Conservation (phyloP, 1,139 yeast genomes). For the Pichia sp. region DNA sequence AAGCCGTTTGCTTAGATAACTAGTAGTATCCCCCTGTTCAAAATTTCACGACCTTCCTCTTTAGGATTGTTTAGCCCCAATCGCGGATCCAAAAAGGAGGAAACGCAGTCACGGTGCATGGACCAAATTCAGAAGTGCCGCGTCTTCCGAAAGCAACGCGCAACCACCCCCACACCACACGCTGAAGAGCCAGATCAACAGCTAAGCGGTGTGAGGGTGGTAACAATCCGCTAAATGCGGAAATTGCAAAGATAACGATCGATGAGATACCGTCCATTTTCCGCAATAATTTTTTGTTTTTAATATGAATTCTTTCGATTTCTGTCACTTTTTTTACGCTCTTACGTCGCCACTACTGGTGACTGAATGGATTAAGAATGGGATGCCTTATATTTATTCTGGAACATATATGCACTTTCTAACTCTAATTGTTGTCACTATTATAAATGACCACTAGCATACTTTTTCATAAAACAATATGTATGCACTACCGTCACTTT, state of each 20-base stretch:
- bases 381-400: no score
- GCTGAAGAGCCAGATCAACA: background rate
- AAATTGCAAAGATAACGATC: constrained; percentile 11
- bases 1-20: constrained; percentile 12
- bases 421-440: background rate
- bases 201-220: constrained; percentile 6
- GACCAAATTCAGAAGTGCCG: background rate
- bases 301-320: no score
- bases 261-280: background rate
- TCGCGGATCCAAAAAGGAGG: background rate
- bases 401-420: no score
- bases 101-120: constrained; percentile 4
- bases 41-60: background rate
- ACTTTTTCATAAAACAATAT: constrained; percentile 63
- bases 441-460: background rate
- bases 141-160: background rate
- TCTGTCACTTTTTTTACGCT: no score
- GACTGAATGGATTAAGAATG: no score
- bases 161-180: constrained; percentile 8
- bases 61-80: background rate
- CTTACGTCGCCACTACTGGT: no score
- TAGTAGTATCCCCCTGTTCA: background rate
- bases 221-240: background rate
- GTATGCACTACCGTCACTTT: constrained; percentile 55
- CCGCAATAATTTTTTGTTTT: background rate